Conservation (phyloP, 768 basidiomycete species). For the Termitomyces bulborhizus region DNA sequence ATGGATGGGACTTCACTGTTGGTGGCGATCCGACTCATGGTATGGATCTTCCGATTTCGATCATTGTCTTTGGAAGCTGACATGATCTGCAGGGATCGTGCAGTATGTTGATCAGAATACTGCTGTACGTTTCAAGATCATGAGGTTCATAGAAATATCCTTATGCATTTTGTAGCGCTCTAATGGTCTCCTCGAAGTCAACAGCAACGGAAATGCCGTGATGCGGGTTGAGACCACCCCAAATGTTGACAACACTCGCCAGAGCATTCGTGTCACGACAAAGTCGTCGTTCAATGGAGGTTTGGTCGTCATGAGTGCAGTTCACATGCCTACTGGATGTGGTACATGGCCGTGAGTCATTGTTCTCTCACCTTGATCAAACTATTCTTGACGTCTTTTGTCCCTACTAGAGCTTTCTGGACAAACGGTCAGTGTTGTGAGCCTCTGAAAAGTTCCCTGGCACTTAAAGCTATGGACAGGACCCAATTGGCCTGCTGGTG, state of each 20-base stretch:
- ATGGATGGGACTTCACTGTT: constrained; percentile 74
- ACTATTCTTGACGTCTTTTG: background rate
- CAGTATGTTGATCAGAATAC: constrained; percentile 58
- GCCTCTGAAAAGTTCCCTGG: constrained; percentile 16
- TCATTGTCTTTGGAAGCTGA: background rate
- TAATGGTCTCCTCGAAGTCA: constrained; percentile 60
- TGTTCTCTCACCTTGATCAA: background rate
- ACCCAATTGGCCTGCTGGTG: constrained; percentile 57
- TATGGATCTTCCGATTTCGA: constrained; percentile 14
- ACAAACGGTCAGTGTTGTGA: constrained; percentile 30
- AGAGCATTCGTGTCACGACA: constrained; percentile 75
- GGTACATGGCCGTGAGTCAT: constrained; percentile 70
- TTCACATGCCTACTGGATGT: constrained; percentile 89
- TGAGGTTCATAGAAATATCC: constrained; percentile 1
- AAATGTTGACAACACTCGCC: constrained; percentile 58
- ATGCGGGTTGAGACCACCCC: constrained; percentile 89
- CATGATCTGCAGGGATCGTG: constrained; percentile 33
- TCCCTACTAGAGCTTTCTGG: constrained; percentile 36
- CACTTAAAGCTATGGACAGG: constrained; percentile 37
- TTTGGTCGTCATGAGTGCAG: constrained; percentile 75
- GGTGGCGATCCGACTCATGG: constrained; percentile 73
- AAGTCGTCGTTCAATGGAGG: constrained; percentile 53
- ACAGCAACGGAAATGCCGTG: constrained; percentile 66
- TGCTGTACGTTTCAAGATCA: constrained; percentile 37
- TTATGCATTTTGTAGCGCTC: constrained; percentile 31